Percentiles rank a stretch among this genome's conserved stretches.
Evolutionary conservation across 2,329 filamentous ascomycete genomes (phyloP).

Genomic region (Tolypocladium ophioglossoides): DNA sequence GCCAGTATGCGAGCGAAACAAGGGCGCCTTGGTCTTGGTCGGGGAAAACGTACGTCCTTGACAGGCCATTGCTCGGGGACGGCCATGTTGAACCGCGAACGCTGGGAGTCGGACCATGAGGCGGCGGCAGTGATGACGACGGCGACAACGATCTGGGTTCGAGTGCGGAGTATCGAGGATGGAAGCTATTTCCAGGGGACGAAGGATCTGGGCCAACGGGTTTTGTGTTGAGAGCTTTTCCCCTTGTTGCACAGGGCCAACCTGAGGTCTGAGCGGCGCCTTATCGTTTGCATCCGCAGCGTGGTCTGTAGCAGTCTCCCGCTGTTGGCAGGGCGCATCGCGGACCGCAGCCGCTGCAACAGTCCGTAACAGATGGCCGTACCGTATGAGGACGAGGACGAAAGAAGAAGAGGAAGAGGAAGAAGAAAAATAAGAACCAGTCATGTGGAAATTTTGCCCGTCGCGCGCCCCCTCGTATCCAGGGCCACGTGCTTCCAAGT

Average conservation of each 20-base stretch:
- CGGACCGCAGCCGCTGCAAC: not conserved
- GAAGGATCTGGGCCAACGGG: not conserved
- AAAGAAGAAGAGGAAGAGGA: not conserved
- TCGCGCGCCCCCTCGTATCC: not conserved
- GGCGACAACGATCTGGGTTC: not conserved
- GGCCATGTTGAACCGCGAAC: slow-evolving; percentile 25
- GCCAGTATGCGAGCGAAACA: not conserved
- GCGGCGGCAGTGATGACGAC: not conserved
- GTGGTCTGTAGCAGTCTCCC: not conserved
- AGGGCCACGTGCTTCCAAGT: not conserved
- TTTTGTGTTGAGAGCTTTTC: not conserved
- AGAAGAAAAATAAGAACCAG: too few species aligned
- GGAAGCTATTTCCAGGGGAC: not conserved
- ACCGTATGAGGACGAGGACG: not conserved
- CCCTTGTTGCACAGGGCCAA: not conserved
- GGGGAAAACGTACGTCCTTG: slow-evolving; percentile 23
- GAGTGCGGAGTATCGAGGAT: not conserved
- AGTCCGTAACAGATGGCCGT: not conserved
- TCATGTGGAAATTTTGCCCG: not conserved
- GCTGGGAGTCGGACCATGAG: not conserved
- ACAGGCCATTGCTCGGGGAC: slow-evolving; percentile 39
- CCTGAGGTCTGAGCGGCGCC: slow-evolving; percentile 5
- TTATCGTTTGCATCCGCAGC: not conserved
- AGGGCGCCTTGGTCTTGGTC: not conserved
- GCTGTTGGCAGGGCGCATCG: not conserved